phyloP scores from a whole-genome alignment of 129 eudicot genomes.

The Tagetes erecta region DNA sequence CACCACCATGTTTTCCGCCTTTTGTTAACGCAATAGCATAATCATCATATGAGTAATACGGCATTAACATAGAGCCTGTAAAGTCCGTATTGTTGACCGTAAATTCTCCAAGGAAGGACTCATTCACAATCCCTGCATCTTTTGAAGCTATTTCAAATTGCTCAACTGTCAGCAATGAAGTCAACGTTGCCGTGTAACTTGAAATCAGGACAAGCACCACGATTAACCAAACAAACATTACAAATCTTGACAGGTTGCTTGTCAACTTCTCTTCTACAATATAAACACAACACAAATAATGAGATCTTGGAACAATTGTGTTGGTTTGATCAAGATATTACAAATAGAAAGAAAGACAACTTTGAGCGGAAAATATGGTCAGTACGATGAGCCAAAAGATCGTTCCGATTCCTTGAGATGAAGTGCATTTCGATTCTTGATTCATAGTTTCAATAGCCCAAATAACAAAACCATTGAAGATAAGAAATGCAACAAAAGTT shows the following conservation, averaged over 20 bases:
- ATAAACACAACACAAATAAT: neutral
- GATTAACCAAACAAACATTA: constrained; percentile 41
- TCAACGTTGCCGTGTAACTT: constrained; percentile 49
- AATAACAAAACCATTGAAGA: constrained; percentile 28
- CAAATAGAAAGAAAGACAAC: constrained; percentile 28
- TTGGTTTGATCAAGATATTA: neutral
- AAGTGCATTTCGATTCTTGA: constrained; percentile 23
- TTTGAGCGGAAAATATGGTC: constrained; percentile 33
- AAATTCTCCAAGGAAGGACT: constrained; percentile 30
- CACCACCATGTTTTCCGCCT: constrained; percentile 45
- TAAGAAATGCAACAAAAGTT: constrained; percentile 14
- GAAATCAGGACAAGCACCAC: constrained; percentile 39
- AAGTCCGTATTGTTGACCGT: constrained; percentile 23
- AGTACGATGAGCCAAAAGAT: constrained; percentile 34
- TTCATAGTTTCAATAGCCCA: constrained; percentile 42
- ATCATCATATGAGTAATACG: constrained; percentile 19
- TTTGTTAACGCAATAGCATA: constrained; percentile 37
- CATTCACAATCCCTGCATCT: constrained; percentile 43
- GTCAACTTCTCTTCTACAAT: constrained; percentile 33
- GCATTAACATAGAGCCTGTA: neutral
- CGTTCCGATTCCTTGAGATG: constrained; percentile 19
- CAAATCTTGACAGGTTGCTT: constrained; percentile 39
- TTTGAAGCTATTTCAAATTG: constrained; percentile 36
- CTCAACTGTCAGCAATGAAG: constrained; percentile 47
- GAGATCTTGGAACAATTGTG: neutral